Evolutionary conservation across 805 yeast genomes (phyloP).

Genomic region (Candida mattraensis): DNA sequence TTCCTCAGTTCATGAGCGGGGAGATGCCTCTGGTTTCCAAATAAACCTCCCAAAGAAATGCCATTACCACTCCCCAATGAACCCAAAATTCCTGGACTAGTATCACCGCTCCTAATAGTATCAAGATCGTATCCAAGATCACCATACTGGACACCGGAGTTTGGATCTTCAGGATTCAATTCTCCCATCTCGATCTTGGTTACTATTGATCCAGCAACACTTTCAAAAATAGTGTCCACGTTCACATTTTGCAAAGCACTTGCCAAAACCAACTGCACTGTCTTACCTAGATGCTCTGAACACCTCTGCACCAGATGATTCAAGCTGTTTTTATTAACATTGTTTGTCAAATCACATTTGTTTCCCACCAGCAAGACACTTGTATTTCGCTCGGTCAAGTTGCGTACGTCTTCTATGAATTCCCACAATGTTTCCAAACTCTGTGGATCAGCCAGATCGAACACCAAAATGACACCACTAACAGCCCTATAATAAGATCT

Average conservation of each 20-base stretch:
- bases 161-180: slow-evolving; percentile 46
- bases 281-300: slow-evolving; percentile 26
- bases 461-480: slow-evolving; percentile 38
- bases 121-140: slow-evolving; percentile 22
- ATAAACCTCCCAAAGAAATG: neutral
- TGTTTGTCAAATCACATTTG: slow-evolving; percentile 31
- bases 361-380: slow-evolving; percentile 37
- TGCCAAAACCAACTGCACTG: slow-evolving; percentile 38
- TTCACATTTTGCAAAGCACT: slow-evolving; percentile 45
- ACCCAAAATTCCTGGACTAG: too few species aligned
- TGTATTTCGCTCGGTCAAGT: slow-evolving; percentile 29
- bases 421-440: slow-evolving; percentile 31
- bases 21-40: neutral
- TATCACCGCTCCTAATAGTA: slow-evolving; percentile 10
- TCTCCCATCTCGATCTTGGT: slow-evolving; percentile 48
- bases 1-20: slow-evolving; percentile 1
- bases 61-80: too few species aligned
- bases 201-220: slow-evolving; percentile 40
- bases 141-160: slow-evolving; percentile 52
- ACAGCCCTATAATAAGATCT: slow-evolving; percentile 39
- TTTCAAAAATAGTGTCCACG: slow-evolving; percentile 40
- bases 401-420: slow-evolving; percentile 32
- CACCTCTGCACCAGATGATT: slow-evolving; percentile 22
- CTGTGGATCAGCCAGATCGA: slow-evolving; percentile 30
- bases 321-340: slow-evolving; percentile 13